Evolutionary conservation across 768 basidiomycete species (phyloP).

Genomic region (Artomyces pyxidatus): DNA sequence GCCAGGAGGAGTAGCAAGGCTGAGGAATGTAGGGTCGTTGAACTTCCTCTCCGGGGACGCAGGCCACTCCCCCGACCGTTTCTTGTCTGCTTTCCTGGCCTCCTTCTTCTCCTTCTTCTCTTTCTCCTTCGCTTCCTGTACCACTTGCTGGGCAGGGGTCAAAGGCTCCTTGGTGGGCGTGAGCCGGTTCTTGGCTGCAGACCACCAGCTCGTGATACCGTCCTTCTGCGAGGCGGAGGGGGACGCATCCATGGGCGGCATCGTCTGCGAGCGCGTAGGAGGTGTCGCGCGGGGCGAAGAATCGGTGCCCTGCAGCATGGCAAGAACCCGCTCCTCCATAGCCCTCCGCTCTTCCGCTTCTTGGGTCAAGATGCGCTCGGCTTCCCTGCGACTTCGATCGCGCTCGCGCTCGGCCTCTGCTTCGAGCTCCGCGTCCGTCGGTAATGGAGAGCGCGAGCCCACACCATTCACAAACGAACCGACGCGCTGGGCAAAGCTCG

Average conservation of each 20-base stretch:
- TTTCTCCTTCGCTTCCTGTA: conserved; percentile 62
- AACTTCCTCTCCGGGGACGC: conserved; percentile 42
- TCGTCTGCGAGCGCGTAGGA: conserved; percentile 50
- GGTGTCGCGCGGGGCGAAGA: conserved; percentile 40
- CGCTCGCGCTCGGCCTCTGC: conserved; percentile 74
- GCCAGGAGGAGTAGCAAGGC: conserved; percentile 40
- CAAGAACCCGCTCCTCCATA: conserved; percentile 67
- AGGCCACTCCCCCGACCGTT: conserved; percentile 40
- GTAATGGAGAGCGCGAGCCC: conserved; percentile 30
- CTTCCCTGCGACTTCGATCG: conserved; percentile 66
- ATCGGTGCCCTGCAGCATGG: conserved; percentile 54
- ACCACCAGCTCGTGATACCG: conserved; percentile 55
- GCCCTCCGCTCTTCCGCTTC: conserved; percentile 63
- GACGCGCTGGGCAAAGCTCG: conserved; percentile 70
- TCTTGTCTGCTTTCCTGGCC: conserved; percentile 32
- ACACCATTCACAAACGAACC: conserved; percentile 54
- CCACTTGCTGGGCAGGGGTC: conserved; percentile 82
- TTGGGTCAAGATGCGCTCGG: conserved; percentile 63
- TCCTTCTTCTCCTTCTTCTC: conserved; percentile 41
- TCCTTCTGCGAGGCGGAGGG: conserved; percentile 62
- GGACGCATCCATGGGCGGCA: conserved; percentile 36
- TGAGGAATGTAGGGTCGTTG: conserved; percentile 50
- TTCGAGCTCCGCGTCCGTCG: conserved; percentile 73
- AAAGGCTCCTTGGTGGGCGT: conserved; percentile 72
- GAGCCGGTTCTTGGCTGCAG: conserved; percentile 61